Evolutionary conservation across 169 alveolate species (phyloP).

Genomic region (Eimeria acervulina): DNA sequence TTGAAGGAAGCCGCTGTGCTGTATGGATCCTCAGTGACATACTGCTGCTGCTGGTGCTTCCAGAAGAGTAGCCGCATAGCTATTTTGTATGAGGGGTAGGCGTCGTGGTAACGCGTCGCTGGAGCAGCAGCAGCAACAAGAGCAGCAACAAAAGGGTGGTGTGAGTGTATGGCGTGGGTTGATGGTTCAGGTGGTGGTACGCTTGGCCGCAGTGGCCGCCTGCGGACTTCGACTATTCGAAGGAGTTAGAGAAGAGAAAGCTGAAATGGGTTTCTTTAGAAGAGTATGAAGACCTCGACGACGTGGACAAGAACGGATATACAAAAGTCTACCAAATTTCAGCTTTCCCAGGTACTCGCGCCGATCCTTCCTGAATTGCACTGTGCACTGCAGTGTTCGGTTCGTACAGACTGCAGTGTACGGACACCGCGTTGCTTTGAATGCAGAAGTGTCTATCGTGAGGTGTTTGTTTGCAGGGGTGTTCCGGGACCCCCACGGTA

Average conservation of each 20-base stretch:
- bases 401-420: neutral
- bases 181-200: slow-evolving; percentile 93
- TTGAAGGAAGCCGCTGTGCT: no score
- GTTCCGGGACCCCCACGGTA: slow-evolving; percentile 92
- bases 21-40: no score
- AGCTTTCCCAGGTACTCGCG: slow-evolving; percentile 87
- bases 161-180: slow-evolving; percentile 1
- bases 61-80: no score
- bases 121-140: slow-evolving; percentile 2
- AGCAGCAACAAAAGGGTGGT: neutral
- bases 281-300: slow-evolving; percentile 92
- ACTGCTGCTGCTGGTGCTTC: no score
- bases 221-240: slow-evolving; percentile 88
- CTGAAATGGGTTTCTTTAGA: slow-evolving; percentile 90
- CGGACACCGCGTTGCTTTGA: neutral
- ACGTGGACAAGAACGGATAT: slow-evolving; percentile 90
- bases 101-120: neutral
- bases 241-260: slow-evolving; percentile 86
- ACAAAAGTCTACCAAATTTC: slow-evolving; percentile 92
- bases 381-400: no score
- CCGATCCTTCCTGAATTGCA: neutral
- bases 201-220: slow-evolving; percentile 96
- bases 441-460: neutral
- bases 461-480: slow-evolving; percentile 86
- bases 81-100: no score